phyloP scores from a whole-genome alignment of 805 yeast genomes.

The Gaillardinia entomophila region DNA sequence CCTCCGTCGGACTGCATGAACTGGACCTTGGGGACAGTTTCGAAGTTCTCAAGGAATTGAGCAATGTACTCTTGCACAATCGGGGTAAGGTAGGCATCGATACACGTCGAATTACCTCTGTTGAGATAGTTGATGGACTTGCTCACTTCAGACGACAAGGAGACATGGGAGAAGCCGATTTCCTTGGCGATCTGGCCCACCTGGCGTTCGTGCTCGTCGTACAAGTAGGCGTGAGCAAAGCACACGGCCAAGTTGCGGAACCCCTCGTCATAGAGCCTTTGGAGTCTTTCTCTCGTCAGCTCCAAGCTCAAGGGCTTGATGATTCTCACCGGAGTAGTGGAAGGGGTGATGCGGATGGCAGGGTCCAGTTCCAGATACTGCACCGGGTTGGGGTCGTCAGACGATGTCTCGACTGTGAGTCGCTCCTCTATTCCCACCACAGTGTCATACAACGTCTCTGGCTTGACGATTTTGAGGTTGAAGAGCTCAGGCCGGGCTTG shows the following conservation, averaged over 20 bases:
- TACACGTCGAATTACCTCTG: slow-evolving; percentile 11
- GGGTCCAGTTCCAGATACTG: slow-evolving; percentile 11
- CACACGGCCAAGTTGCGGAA: slow-evolving; percentile 9
- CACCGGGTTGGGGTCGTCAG: slow-evolving; percentile 14
- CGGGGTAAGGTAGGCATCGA: slow-evolving; percentile 14
- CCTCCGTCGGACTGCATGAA: slow-evolving; percentile 16
- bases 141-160: slow-evolving; percentile 9
- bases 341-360: slow-evolving; percentile 8
- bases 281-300: slow-evolving; percentile 12
- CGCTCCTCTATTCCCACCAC: slow-evolving; percentile 89
- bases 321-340: slow-evolving; percentile 4
- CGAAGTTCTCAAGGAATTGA: slow-evolving; percentile 12
- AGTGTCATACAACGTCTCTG: slow-evolving; percentile 62
- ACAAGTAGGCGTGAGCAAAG: slow-evolving; percentile 13
- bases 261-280: slow-evolving; percentile 17
- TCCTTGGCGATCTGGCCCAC: slow-evolving; percentile 12
- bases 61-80: slow-evolving; percentile 10
- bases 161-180: slow-evolving; percentile 10
- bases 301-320: slow-evolving; percentile 6
- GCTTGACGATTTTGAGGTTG: slow-evolving; percentile 69
- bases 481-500: slow-evolving; percentile 73
- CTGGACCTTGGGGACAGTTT: slow-evolving; percentile 10
- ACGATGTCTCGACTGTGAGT: slow-evolving; percentile 47
- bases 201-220: slow-evolving; percentile 9
- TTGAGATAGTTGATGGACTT: slow-evolving; percentile 13